Evolutionary conservation across 2,329 filamentous ascomycete species (phyloP).

Genomic region (Aureobasidium leucospermi): DNA sequence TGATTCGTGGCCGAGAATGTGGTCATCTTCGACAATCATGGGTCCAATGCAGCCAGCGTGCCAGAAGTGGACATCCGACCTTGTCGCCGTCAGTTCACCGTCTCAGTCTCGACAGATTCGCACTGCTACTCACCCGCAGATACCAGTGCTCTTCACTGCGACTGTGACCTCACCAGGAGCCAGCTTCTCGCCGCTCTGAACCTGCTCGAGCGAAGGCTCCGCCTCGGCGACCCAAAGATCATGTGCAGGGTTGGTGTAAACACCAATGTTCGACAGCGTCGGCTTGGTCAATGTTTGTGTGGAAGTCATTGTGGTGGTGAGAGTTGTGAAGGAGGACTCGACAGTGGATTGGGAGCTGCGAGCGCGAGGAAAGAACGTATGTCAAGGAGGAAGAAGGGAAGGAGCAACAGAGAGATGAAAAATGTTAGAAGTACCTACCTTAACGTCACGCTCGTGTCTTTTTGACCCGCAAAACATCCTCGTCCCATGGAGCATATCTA

Average conservation of each 20-base stretch:
- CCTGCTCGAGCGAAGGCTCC: conserved; percentile 66
- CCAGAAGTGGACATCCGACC: conserved; percentile 96
- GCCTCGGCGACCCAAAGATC: conserved; percentile 83
- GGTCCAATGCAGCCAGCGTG: conserved; percentile 89
- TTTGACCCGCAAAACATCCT: conserved; percentile 12
- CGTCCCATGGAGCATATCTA: conserved; percentile 6
- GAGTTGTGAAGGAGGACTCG: not conserved
- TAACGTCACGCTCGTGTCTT: conserved; percentile 7
- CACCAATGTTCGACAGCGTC: conserved; percentile 81
- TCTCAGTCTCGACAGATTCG: not conserved
- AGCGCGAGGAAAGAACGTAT: not conserved
- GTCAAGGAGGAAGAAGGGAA: conserved; percentile 2
- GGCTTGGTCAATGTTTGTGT: conserved; percentile 14
- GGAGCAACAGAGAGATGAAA: conserved; percentile 2
- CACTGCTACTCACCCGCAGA: conserved; percentile 65
- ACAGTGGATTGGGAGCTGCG: not conserved
- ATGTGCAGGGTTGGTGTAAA: conserved; percentile 90
- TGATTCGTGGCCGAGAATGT: conserved; percentile 92
- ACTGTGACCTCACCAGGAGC: conserved; percentile 79
- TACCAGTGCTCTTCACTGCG: conserved; percentile 87
- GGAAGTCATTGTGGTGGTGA: conserved; percentile 7
- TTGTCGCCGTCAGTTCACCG: conserved; percentile 38
- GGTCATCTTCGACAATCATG: conserved; percentile 83
- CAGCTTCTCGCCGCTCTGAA: conserved; percentile 60
- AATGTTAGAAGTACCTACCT: conserved; percentile 5